These are phyloP conservation scores for Irpex lacteus DNA, from an alignment of 1,284 basidiomycete species.

Conservation along the genomic window DNA sequence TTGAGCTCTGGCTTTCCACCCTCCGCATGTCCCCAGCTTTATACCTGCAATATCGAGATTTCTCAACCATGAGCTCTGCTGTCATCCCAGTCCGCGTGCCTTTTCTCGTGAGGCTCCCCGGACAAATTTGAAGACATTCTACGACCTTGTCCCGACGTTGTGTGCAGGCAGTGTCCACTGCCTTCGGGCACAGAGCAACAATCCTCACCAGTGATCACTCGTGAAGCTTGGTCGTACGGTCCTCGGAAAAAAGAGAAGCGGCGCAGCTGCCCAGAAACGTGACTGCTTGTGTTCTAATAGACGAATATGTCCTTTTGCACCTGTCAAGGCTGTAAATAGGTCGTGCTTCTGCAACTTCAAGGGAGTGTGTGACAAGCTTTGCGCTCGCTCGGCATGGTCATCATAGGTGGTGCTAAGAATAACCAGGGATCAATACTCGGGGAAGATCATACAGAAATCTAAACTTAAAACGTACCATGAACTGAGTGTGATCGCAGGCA, in stretches of 20 bases:
- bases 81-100: background rate
- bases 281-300: background rate
- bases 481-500: background rate
- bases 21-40: background rate
- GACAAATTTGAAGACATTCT: background rate
- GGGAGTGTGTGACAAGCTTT: background rate
- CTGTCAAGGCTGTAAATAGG: background rate
- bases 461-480: background rate
- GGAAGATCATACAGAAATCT: background rate
- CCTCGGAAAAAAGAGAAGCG: constrained; percentile 1
- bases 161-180: background rate
- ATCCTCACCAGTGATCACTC: background rate
- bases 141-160: constrained; percentile 1
- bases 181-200: background rate
- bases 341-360: background rate
- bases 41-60: background rate
- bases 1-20: constrained; percentile 7
- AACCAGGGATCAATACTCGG: background rate
- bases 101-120: background rate
- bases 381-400: background rate
- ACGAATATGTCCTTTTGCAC: background rate
- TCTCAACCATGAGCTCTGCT: background rate
- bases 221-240: background rate
- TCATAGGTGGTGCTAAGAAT: background rate
- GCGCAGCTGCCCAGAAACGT: background rate